phyloP scores from a whole-genome alignment of 2,329 filamentous ascomycete genomes.

The Lasiodiplodia theobromae region DNA sequence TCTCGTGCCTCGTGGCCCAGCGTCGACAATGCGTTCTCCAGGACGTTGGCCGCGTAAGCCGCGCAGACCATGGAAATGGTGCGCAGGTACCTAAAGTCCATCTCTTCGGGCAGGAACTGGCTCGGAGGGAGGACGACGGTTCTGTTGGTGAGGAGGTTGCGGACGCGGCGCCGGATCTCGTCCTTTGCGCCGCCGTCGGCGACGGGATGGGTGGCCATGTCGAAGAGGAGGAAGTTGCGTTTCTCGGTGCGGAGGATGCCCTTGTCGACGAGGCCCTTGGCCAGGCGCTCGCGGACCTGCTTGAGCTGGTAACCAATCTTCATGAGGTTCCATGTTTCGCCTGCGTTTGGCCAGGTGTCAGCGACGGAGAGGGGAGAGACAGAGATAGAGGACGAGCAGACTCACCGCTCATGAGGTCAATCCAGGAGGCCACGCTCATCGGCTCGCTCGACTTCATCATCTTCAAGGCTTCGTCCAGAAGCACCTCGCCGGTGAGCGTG shows the following conservation, averaged over 20 bases:
- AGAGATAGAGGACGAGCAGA: conserved; percentile 30
- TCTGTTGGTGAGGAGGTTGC: conserved; percentile 89
- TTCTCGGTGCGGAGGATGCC: conserved; percentile 98
- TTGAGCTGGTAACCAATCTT: conserved; percentile 99
- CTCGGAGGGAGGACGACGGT: conserved; percentile 88
- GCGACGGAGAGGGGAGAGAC: background rate
- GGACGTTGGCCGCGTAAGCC: conserved; percentile 95
- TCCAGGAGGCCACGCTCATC: conserved; percentile 99
- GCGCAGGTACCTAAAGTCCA: conserved; percentile 91
- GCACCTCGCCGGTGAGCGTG: conserved; percentile 92
- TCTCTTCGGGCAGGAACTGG: conserved; percentile 90
- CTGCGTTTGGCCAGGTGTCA: conserved; percentile 57
- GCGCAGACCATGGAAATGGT: conserved; percentile 97
- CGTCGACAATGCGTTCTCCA: conserved; percentile 95
- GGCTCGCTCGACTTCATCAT: conserved; percentile 99
- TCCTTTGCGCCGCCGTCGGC: conserved; percentile 97
- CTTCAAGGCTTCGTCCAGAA: conserved; percentile 96
- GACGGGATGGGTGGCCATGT: conserved; percentile 99
- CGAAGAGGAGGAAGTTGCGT: conserved; percentile 98
- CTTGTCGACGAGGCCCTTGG: conserved; percentile 98
- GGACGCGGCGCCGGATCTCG: conserved; percentile 90
- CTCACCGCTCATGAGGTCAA: conserved; percentile 97
- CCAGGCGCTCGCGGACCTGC: conserved; percentile 95
- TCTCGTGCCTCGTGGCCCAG: conserved; percentile 94
- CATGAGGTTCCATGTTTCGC: conserved; percentile 99